phyloP scores from a whole-genome alignment of 2,329 filamentous ascomycete genomes.

The Neurospora crassa region DNA sequence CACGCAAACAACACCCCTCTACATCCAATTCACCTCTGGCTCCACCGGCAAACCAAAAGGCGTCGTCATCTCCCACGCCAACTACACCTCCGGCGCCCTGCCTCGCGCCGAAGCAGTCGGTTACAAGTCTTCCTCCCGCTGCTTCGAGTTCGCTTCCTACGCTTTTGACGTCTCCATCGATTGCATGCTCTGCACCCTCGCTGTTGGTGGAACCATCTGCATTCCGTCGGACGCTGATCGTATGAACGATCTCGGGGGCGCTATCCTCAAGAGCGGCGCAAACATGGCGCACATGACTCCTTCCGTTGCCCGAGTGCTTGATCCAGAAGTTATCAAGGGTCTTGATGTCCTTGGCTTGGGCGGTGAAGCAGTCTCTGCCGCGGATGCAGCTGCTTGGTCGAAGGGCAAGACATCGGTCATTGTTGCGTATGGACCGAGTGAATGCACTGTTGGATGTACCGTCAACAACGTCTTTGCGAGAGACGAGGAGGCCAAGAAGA shows the following conservation, averaged over 20 bases:
- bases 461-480: constrained; percentile 3
- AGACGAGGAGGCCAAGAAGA: background rate
- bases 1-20: constrained; percentile 6
- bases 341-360: constrained; percentile 38
- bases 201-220: constrained; percentile 30
- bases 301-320: constrained; percentile 36
- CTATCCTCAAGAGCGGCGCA: constrained; percentile 17
- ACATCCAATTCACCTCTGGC: constrained; percentile 41
- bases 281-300: constrained; percentile 42
- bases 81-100: constrained; percentile 17
- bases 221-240: constrained; percentile 44
- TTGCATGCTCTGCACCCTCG: constrained; percentile 30
- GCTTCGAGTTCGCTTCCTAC: constrained; percentile 24
- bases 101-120: constrained; percentile 35
- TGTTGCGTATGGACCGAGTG: constrained; percentile 41
- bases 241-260: constrained; percentile 27
- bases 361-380: constrained; percentile 42
- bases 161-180: constrained; percentile 33
- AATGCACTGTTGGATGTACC: constrained; percentile 33
- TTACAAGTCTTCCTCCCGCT: constrained; percentile 24
- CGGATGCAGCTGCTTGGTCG: constrained; percentile 38
- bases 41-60: constrained; percentile 47
- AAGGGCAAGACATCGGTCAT: constrained; percentile 30
- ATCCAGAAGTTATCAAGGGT: constrained; percentile 34
- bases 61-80: constrained; percentile 28